A percentile compares a stretch with the other conserved stretches of the same genome.
Conservation (phyloP, 1,139 yeast genomes). For the Pichia sp. region DNA sequence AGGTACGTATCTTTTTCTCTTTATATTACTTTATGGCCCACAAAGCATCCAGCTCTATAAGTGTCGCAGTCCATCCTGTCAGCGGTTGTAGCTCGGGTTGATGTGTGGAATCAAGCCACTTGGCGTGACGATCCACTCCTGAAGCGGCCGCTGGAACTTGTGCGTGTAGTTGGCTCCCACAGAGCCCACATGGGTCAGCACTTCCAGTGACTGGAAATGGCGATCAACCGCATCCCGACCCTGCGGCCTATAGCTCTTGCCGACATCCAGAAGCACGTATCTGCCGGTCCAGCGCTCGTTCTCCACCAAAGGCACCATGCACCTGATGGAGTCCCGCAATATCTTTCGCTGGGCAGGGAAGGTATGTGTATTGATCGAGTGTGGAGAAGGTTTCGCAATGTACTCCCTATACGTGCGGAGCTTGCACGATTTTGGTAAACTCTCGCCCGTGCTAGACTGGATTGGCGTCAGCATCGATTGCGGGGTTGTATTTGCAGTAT, state of each 20-base stretch:
- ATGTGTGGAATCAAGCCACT: slow-evolving; percentile 28
- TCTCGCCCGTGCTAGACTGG: not conserved
- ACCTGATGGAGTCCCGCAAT: slow-evolving; percentile 30
- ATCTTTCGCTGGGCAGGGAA: slow-evolving; percentile 26
- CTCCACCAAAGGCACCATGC: slow-evolving; percentile 30
- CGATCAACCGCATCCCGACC: slow-evolving; percentile 7
- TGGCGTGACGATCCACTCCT: slow-evolving; percentile 33
- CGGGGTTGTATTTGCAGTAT: not conserved
- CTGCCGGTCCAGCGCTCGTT: slow-evolving; percentile 33
- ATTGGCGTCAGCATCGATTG: not conserved
- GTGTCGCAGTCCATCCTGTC: too few relatives aligned
- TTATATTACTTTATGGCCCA: too few relatives aligned
- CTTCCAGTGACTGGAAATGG: slow-evolving; percentile 12
- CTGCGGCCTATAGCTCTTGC: slow-evolving; percentile 14
- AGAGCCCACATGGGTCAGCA: slow-evolving; percentile 9
- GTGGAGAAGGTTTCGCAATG: slow-evolving; percentile 10
- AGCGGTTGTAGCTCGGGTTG: slow-evolving; percentile 5
- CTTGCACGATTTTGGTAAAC: not conserved
- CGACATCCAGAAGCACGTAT: slow-evolving; percentile 25
- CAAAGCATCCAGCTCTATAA: too few relatives aligned
- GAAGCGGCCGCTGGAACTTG: slow-evolving; percentile 24
- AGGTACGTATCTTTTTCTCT: too few relatives aligned
- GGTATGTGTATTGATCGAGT: slow-evolving; percentile 6
- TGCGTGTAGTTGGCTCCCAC: slow-evolving; percentile 15
- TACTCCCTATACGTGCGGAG: slow-evolving; percentile 17